These are phyloP conservation scores for Pichia exigua DNA, from an alignment of 805 yeast genomes.

Conservation along the genomic window DNA sequence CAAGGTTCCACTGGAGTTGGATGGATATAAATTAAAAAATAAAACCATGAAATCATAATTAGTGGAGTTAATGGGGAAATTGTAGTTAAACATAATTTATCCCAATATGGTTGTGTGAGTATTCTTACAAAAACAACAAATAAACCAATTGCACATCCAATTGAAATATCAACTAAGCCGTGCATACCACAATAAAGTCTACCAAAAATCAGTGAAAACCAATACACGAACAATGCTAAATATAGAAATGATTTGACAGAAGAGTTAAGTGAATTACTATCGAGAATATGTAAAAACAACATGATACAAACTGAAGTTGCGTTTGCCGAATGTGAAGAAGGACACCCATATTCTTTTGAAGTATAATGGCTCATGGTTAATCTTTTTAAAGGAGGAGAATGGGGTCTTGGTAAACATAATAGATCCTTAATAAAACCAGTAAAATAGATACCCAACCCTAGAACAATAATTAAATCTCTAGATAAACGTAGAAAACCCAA, in stretches of 20 bases:
- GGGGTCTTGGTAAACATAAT: slow-evolving; percentile 86
- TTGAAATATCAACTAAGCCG: slow-evolving; percentile 68
- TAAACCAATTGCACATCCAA: slow-evolving; percentile 62
- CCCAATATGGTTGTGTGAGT: slow-evolving; percentile 35
- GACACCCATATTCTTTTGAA: slow-evolving; percentile 90
- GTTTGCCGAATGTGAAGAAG: slow-evolving; percentile 90
- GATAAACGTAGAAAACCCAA: slow-evolving; percentile 52
- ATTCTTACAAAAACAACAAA: slow-evolving; percentile 41
- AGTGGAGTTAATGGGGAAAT: slow-evolving; percentile 25
- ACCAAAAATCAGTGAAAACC: slow-evolving; percentile 62
- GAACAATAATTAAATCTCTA: slow-evolving; percentile 51
- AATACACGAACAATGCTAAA: slow-evolving; percentile 38
- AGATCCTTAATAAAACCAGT: slow-evolving; percentile 77
- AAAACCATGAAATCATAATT: slow-evolving; percentile 33
- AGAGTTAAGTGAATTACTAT: background rate
- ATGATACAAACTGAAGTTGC: slow-evolving; percentile 75
- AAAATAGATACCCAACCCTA: slow-evolving; percentile 63
- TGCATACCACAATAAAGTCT: slow-evolving; percentile 97
- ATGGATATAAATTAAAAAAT: slow-evolving; percentile 55
- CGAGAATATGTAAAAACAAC: slow-evolving; percentile 20
- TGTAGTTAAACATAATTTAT: slow-evolving; percentile 32
- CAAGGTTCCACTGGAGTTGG: slow-evolving; percentile 87
- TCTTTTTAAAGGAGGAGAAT: slow-evolving; percentile 84
- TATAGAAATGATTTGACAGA: background rate
- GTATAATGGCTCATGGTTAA: slow-evolving; percentile 89